Conservation (phyloP, 106 monocot genomes). For the Allium sativum region DNA sequence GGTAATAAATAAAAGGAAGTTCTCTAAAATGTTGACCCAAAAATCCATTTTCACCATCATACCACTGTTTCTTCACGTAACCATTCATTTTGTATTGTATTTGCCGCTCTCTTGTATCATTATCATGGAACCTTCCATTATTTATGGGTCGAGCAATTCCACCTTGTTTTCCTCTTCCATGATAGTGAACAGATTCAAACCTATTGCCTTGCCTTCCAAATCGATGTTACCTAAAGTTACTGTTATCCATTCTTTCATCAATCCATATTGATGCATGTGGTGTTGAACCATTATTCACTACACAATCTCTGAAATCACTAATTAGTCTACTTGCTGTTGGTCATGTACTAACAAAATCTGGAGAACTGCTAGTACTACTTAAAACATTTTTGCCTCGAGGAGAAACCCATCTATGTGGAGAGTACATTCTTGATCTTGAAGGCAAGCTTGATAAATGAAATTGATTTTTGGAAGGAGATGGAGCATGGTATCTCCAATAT, state of each 20-base stretch:
- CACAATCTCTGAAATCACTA: conserved; percentile 21
- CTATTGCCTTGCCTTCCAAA: conserved; percentile 21
- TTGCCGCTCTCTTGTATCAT: conserved; percentile 21
- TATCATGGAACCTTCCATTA: conserved; percentile 15
- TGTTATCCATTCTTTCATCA: conserved; percentile 31
- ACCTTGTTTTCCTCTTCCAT: conserved; percentile 25
- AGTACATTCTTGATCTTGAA: conserved; percentile 68
- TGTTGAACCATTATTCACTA: conserved; percentile 19
- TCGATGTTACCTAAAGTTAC: conserved; percentile 19
- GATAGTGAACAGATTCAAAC: conserved; percentile 20
- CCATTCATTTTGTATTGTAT: conserved; percentile 20
- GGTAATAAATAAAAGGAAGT: too few species aligned
- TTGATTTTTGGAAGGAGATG: conserved; percentile 46
- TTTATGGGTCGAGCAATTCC: conserved; percentile 24
- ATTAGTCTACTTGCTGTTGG: conserved; percentile 23
- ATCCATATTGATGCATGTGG: conserved; percentile 41
- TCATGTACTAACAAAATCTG: conserved; percentile 16
- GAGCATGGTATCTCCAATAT: conserved; percentile 30
- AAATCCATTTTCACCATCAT: conserved; percentile 25
- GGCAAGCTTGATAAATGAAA: conserved; percentile 40
- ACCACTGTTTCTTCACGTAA: conserved; percentile 17
- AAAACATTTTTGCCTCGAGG: conserved; percentile 27
- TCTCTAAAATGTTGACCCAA: too few species aligned
- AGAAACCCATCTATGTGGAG: conserved; percentile 49
- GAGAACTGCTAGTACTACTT: conserved; percentile 27